A percentile compares a stretch with the other conserved stretches of the same genome.
Conservation (phyloP, 441 rosid genomes). For the Populus hybrid region DNA sequence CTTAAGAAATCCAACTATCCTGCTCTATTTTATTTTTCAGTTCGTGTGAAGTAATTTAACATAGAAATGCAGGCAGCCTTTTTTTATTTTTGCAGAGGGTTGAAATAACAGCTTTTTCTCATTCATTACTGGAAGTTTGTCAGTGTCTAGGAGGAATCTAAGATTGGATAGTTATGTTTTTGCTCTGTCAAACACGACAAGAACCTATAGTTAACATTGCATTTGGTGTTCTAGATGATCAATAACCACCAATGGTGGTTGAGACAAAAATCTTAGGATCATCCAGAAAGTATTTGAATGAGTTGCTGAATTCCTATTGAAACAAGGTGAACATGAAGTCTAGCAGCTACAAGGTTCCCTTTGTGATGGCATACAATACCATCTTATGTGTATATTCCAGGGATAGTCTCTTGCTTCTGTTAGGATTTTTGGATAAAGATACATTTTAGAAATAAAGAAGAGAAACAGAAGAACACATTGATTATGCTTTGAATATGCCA, state of each 20-base stretch:
- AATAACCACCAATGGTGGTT: background rate
- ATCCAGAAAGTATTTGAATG: background rate
- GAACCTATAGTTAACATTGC: background rate
- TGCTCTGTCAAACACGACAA: background rate
- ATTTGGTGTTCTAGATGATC: too few relatives aligned
- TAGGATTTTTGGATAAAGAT: background rate
- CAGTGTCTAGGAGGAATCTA: background rate
- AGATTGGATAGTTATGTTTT: background rate
- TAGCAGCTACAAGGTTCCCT: background rate
- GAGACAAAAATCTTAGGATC: background rate
- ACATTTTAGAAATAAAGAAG: too few relatives aligned
- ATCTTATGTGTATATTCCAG: background rate
- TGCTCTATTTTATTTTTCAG: background rate
- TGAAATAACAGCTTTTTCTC: background rate
- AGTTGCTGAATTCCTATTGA: background rate
- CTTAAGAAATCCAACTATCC: background rate
- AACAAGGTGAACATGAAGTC: background rate
- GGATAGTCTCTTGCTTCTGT: background rate
- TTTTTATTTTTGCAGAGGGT: background rate
- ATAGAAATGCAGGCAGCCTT: background rate
- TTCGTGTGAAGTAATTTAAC: background rate
- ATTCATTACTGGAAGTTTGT: background rate
- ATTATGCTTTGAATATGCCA: constrained; percentile 11
- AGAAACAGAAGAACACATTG: background rate
- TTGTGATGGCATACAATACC: background rate